These are phyloP conservation scores for Globisporangium echinulatum DNA, from an alignment of 352 stramenopile genomes.

Conservation along the genomic window DNA sequence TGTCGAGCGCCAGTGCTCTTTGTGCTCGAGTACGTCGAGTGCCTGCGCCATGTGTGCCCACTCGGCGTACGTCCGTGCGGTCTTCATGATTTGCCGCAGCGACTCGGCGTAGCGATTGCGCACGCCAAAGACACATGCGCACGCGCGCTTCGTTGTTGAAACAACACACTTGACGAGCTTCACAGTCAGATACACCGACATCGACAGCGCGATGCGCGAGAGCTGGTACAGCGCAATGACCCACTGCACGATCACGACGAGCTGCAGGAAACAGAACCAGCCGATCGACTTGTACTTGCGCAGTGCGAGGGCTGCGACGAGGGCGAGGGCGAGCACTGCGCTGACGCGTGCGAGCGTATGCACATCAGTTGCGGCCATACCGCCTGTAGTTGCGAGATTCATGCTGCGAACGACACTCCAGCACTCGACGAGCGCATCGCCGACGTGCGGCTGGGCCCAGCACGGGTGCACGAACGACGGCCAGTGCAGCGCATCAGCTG, in stretches of 20 bases:
- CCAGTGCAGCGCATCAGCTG: neutral
- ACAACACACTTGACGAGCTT: slow-evolving; percentile 43
- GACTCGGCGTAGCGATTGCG: slow-evolving; percentile 45
- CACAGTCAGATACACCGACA: slow-evolving; percentile 40
- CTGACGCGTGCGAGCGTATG: slow-evolving; percentile 27
- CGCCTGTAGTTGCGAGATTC: slow-evolving; percentile 14
- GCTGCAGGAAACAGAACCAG: slow-evolving; percentile 49
- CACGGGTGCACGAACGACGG: slow-evolving; percentile 16
- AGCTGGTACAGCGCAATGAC: slow-evolving; percentile 62
- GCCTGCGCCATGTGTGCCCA: slow-evolving; percentile 61
- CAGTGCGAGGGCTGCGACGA: slow-evolving; percentile 18
- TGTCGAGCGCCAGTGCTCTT: slow-evolving; percentile 50
- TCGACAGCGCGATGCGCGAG: slow-evolving; percentile 46
- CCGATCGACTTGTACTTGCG: slow-evolving; percentile 59
- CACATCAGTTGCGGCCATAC: slow-evolving; percentile 28
- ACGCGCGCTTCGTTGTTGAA: slow-evolving; percentile 17
- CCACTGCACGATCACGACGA: slow-evolving; percentile 59
- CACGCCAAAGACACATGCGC: slow-evolving; percentile 30
- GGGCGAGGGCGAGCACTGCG: slow-evolving; percentile 16
- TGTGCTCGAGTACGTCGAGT: slow-evolving; percentile 52
- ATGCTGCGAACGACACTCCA: slow-evolving; percentile 21
- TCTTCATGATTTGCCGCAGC: slow-evolving; percentile 56
- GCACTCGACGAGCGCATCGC: slow-evolving; percentile 28
- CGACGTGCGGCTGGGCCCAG: slow-evolving; percentile 13
- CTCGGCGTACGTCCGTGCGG: slow-evolving; percentile 39